phyloP scores from a whole-genome alignment of 2,329 filamentous ascomycete species.

The Cercospora berteroae region DNA sequence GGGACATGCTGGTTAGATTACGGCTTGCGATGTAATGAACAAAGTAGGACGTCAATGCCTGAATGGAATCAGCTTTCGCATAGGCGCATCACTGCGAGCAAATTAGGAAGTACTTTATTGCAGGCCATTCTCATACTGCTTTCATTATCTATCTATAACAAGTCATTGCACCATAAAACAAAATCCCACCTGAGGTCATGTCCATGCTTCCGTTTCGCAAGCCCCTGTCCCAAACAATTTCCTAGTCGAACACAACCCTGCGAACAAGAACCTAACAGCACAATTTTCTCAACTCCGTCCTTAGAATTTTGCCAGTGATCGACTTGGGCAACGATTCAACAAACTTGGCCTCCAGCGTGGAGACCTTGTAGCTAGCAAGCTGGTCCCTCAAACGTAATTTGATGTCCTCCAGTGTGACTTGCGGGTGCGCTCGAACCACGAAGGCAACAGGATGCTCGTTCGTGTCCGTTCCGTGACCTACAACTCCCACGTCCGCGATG shows the following conservation, averaged over 20 bases:
- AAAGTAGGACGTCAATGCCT: neutral
- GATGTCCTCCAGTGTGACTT: slow-evolving; percentile 29
- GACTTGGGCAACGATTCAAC: slow-evolving; percentile 36
- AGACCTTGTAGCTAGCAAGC: slow-evolving; percentile 42
- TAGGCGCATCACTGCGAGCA: neutral
- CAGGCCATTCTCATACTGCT: neutral
- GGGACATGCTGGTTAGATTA: slow-evolving; percentile 8
- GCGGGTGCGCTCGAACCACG: slow-evolving; percentile 19
- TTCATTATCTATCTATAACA: neutral
- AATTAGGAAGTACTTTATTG: neutral
- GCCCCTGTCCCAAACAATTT: neutral
- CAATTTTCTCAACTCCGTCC: slow-evolving; percentile 21
- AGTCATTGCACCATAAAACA: neutral
- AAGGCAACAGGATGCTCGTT: slow-evolving; percentile 28
- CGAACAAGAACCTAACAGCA: neutral
- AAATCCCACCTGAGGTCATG: neutral
- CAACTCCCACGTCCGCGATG: slow-evolving; percentile 34
- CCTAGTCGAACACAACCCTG: neutral
- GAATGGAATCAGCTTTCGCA: neutral
- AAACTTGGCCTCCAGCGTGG: slow-evolving; percentile 26
- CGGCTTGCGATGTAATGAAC: neutral
- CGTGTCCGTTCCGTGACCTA: slow-evolving; percentile 21
- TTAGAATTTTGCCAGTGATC: slow-evolving; percentile 35
- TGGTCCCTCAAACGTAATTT: slow-evolving; percentile 33
- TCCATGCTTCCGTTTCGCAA: neutral